Percentiles rank a stretch among this genome's conserved stretches.
Conservation (phyloP, 805 yeast genomes). For the Yarrowia sp. region DNA sequence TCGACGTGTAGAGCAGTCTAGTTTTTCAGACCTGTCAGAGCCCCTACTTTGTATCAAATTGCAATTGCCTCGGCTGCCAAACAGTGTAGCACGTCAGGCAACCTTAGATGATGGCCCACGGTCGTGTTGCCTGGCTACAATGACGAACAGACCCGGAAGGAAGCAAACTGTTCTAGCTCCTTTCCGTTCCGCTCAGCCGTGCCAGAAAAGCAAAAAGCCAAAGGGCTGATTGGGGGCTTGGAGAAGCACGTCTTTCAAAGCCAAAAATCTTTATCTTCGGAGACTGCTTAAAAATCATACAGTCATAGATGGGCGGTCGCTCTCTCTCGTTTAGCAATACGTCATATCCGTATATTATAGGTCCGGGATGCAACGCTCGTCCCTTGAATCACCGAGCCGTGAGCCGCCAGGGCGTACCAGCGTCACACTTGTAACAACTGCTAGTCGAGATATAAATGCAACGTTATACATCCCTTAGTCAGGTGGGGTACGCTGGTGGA, state of each 20-base stretch:
- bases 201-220: slow-evolving; percentile 17
- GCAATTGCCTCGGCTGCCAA: background rate
- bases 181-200: slow-evolving; percentile 38
- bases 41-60: background rate
- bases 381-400: background rate
- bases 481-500: background rate
- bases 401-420: background rate
- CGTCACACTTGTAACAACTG: background rate
- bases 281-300: background rate
- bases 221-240: background rate
- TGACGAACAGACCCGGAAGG: background rate
- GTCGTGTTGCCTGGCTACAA: background rate
- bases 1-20: too few relatives aligned
- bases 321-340: slow-evolving; percentile 4
- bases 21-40: background rate
- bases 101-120: background rate
- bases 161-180: slow-evolving; percentile 7
- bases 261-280: background rate
- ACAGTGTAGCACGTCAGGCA: background rate
- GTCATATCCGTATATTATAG: background rate
- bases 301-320: background rate
- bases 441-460: slow-evolving; percentile 11
- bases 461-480: slow-evolving; percentile 5
- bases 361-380: too few relatives aligned
- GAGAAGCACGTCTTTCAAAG: background rate